A percentile compares a stretch with the other conserved stretches of the same genome.
Evolutionary conservation across 306 rosid genomes (phyloP).

Genomic region (Vigna reflexopilosa): DNA sequence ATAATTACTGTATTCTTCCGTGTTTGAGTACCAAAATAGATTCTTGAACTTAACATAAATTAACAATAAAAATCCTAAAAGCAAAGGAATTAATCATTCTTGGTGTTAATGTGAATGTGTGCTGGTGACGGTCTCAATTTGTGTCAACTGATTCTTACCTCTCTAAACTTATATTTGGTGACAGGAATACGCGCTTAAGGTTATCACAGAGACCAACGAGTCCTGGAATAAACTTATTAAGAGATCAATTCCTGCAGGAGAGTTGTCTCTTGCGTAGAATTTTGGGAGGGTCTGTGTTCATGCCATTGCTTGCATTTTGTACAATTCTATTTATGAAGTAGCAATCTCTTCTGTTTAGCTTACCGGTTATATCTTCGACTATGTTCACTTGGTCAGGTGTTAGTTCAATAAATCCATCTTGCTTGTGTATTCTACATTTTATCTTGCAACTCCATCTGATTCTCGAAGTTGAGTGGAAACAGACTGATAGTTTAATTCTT

Average conservation of each 20-base stretch:
- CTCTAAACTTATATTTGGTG: conserved; percentile 27
- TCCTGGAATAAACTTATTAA: conserved; percentile 87
- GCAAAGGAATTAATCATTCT: neutral
- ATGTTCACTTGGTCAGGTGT: conserved; percentile 19
- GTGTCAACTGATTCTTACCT: conserved; percentile 1
- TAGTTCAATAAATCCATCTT: conserved; percentile 37
- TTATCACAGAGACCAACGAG: conserved; percentile 82
- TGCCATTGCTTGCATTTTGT: conserved; percentile 29
- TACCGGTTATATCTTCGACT: conserved; percentile 18
- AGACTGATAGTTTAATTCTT: neutral
- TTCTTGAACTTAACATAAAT: neutral
- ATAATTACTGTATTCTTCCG: neutral
- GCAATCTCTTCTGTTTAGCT: conserved; percentile 39
- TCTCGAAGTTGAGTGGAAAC: neutral
- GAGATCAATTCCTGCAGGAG: conserved; percentile 88
- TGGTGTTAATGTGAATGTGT: neutral
- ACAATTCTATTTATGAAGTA: conserved; percentile 33
- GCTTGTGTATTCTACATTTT: conserved; percentile 2
- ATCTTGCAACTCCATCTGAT: neutral
- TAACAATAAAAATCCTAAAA: neutral
- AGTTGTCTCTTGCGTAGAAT: conserved; percentile 72
- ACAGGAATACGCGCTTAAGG: conserved; percentile 84
- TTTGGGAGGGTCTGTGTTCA: conserved; percentile 2
- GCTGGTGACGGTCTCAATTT: neutral
- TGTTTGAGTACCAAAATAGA: conserved; percentile 11